Evolutionary conservation across 176 grass and related monocot genomes (phyloP).

Genomic region (Themeda triandra): DNA sequence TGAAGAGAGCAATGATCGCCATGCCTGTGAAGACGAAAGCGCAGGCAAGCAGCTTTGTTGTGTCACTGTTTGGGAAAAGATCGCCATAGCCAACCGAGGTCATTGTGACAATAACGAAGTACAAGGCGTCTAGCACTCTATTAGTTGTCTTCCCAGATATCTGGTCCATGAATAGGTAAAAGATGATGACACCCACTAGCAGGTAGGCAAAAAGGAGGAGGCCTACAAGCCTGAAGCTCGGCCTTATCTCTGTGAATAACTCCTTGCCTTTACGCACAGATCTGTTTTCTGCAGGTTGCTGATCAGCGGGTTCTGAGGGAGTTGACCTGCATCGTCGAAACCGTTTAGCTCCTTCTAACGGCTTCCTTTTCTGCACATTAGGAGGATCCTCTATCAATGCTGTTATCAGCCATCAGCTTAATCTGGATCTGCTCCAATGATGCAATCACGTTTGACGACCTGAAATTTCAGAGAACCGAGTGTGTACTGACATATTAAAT

Average conservation of each 20-base stretch:
- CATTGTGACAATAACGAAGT: slow-evolving; percentile 88
- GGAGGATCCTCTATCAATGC: slow-evolving; percentile 31
- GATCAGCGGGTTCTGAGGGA: slow-evolving; percentile 28
- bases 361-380: slow-evolving; percentile 10
- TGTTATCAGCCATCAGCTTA: slow-evolving; percentile 38
- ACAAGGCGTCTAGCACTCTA: slow-evolving; percentile 74
- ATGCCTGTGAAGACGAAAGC: slow-evolving; percentile 81
- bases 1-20: slow-evolving; percentile 59
- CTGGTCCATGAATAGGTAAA: slow-evolving; percentile 72
- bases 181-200: slow-evolving; percentile 42
- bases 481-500: neutral
- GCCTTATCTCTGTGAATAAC: slow-evolving; percentile 42
- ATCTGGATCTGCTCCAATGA: neutral
- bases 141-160: slow-evolving; percentile 60
- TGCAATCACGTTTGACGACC: neutral
- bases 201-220: slow-evolving; percentile 69
- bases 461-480: neutral
- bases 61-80: slow-evolving; percentile 60
- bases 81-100: slow-evolving; percentile 92
- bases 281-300: slow-evolving; percentile 16
- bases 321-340: slow-evolving; percentile 48
- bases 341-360: slow-evolving; percentile 30
- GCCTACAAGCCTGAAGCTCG: slow-evolving; percentile 51
- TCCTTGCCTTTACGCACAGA: slow-evolving; percentile 39
- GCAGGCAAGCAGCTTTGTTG: slow-evolving; percentile 66